Evolutionary conservation across 2,329 filamentous ascomycete genomes (phyloP).

Genomic region (Furcasterigmium sp.): DNA sequence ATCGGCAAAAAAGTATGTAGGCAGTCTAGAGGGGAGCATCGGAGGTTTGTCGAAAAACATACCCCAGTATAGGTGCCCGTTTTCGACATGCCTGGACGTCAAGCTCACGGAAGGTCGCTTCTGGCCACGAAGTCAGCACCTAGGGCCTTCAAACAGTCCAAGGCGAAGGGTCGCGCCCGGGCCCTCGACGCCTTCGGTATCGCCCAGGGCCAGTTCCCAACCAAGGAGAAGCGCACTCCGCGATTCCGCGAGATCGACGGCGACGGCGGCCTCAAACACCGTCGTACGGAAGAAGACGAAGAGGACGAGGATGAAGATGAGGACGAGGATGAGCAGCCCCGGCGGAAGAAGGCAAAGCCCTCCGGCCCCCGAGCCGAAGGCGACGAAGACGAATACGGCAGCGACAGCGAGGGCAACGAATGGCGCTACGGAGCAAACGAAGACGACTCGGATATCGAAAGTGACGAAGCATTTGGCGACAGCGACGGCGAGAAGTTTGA

Average conservation of each 20-base stretch:
- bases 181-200: slow-evolving; percentile 54
- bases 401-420: slow-evolving; percentile 79
- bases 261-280: slow-evolving; percentile 19
- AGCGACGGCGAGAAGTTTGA: slow-evolving; percentile 84
- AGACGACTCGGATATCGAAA: slow-evolving; percentile 61
- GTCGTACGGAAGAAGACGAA: slow-evolving; percentile 14
- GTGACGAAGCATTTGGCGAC: slow-evolving; percentile 78
- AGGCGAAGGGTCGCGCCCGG: slow-evolving; percentile 40
- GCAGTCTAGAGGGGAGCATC: not conserved
- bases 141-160: slow-evolving; percentile 37
- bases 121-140: slow-evolving; percentile 28
- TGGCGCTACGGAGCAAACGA: slow-evolving; percentile 69
- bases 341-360: slow-evolving; percentile 35
- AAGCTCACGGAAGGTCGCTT: slow-evolving; percentile 51
- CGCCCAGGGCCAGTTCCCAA: slow-evolving; percentile 46
- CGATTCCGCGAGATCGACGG: slow-evolving; percentile 48
- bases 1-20: slow-evolving; percentile 10
- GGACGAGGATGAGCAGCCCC: slow-evolving; percentile 48
- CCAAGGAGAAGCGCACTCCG: slow-evolving; percentile 40
- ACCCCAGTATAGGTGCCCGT: too few relatives aligned
- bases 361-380: slow-evolving; percentile 38
- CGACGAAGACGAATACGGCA: slow-evolving; percentile 65
- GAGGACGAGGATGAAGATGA: slow-evolving; percentile 38
- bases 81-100: slow-evolving; percentile 48
- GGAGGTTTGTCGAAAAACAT: too few relatives aligned